Conservation (phyloP, 768 basidiomycete species). For the Serpula lacrymans region DNA sequence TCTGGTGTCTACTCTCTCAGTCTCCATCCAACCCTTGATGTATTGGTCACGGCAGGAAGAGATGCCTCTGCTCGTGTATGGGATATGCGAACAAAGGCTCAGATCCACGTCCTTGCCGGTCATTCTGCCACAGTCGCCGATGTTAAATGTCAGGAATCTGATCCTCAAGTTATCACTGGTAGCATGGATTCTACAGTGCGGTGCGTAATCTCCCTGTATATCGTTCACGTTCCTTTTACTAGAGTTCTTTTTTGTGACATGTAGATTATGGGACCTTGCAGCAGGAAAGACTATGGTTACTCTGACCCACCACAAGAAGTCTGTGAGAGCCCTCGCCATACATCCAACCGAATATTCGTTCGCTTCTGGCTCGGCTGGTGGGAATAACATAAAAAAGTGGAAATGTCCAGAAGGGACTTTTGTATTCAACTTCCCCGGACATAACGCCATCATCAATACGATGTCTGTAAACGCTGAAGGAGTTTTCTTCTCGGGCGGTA, state of each 20-base stretch:
- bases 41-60: conserved; percentile 92
- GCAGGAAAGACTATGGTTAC: conserved; percentile 97
- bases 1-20: conserved; percentile 95
- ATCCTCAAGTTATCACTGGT: conserved; percentile 97
- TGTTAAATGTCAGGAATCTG: conserved; percentile 94
- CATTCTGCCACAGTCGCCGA: conserved; percentile 95
- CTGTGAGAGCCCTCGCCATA: conserved; percentile 88
- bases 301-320: conserved; percentile 99
- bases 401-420: conserved; percentile 96
- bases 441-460: conserved; percentile 97
- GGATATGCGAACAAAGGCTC: conserved; percentile 99
- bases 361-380: conserved; percentile 94
- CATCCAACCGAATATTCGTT: conserved; percentile 98
- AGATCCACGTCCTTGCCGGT: conserved; percentile 89
- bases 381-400: conserved; percentile 99
- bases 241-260: conserved; percentile 2
- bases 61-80: conserved; percentile 97
- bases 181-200: conserved; percentile 97
- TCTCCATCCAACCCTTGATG: conserved; percentile 92
- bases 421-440: conserved; percentile 94
- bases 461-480: conserved; percentile 92
- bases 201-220: conserved; percentile 39
- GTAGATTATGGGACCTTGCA: conserved; percentile 92
- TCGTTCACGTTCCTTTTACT: not conserved
- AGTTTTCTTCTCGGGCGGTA: conserved; percentile 95